A percentile compares a stretch with the other conserved stretches of the same genome.
These are phyloP conservation scores for Gamarada debralockiae DNA, from an alignment of 495 filamentous ascomycete species.

Conservation along the genomic window DNA sequence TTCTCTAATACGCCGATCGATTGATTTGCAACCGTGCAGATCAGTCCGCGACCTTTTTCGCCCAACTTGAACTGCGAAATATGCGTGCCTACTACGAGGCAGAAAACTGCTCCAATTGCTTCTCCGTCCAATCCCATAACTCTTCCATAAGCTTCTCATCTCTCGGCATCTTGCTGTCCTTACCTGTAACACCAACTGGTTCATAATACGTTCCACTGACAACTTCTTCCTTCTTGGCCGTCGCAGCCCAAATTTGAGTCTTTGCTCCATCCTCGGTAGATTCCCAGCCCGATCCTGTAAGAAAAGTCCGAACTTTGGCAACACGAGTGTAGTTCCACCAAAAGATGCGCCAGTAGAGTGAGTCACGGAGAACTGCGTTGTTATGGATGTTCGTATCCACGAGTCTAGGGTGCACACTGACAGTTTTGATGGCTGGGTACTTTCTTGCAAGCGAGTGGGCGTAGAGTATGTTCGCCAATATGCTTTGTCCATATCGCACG, in stretches of 20 bases:
- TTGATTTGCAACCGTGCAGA: not conserved
- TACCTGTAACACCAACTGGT: constrained; percentile 39
- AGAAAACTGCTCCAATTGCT: constrained; percentile 15
- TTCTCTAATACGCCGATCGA: not conserved
- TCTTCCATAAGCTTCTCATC: constrained; percentile 37
- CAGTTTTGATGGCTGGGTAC: constrained; percentile 50
- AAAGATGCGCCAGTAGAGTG: no score
- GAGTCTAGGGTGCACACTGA: constrained; percentile 63
- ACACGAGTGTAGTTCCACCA: no score
- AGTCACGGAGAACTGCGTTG: no score
- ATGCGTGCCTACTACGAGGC: no score
- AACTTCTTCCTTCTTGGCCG: constrained; percentile 24
- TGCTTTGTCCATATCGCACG: constrained; percentile 60
- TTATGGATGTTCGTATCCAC: constrained; percentile 28
- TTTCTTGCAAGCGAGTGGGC: constrained; percentile 53
- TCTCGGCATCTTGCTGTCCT: constrained; percentile 23
- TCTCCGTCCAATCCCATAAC: constrained; percentile 64
- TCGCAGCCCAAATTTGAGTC: constrained; percentile 43
- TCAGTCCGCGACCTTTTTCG: no score
- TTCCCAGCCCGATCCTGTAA: not conserved
- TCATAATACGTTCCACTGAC: constrained; percentile 48
- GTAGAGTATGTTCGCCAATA: constrained; percentile 69
- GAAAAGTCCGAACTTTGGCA: constrained; percentile 24
- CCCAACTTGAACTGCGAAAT: not conserved
- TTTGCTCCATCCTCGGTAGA: constrained; percentile 4